Evolutionary conservation across 2,329 filamentous ascomycete species (phyloP).

Genomic region (Cercospora zeina): DNA sequence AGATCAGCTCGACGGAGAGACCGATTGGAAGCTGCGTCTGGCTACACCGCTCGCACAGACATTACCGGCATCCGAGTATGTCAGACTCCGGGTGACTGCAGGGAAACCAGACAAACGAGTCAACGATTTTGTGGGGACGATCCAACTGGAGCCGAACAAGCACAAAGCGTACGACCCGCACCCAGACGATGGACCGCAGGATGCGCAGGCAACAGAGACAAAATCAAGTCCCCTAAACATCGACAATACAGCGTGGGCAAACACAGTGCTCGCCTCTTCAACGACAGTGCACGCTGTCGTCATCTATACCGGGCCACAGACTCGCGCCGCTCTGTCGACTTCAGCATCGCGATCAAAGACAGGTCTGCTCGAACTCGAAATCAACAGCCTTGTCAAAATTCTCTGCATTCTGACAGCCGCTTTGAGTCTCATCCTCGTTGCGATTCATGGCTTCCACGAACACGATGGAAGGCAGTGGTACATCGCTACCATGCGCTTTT

Average conservation of each 20-base stretch:
- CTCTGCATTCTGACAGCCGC: slow-evolving; percentile 84
- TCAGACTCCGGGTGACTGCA: slow-evolving; percentile 67
- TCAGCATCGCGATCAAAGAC: slow-evolving; percentile 90
- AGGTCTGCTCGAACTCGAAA: slow-evolving; percentile 89
- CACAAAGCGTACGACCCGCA: slow-evolving; percentile 51
- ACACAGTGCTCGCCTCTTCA: slow-evolving; percentile 93
- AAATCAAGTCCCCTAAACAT: slow-evolving; percentile 75
- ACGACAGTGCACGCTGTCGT: slow-evolving; percentile 85
- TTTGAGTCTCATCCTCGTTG: slow-evolving; percentile 84
- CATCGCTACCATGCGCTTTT: slow-evolving; percentile 94
- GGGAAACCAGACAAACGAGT: slow-evolving; percentile 91
- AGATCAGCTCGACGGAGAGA: slow-evolving; percentile 95
- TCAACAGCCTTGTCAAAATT: slow-evolving; percentile 96
- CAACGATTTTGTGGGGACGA: slow-evolving; percentile 89
- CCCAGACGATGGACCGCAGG: slow-evolving; percentile 15
- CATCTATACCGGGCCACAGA: slow-evolving; percentile 92
- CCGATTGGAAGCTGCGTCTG: slow-evolving; percentile 94
- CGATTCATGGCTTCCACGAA: slow-evolving; percentile 74
- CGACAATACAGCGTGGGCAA: slow-evolving; percentile 98
- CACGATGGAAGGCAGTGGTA: slow-evolving; percentile 73
- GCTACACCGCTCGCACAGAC: slow-evolving; percentile 82
- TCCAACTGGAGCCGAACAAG: slow-evolving; percentile 67
- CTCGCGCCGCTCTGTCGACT: slow-evolving; percentile 88
- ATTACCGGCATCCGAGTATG: slow-evolving; percentile 70
- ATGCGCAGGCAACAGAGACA: slow-evolving; percentile 5